Conservation (phyloP, 2,329 filamentous ascomycete genomes). For the Onygenales sp. region DNA sequence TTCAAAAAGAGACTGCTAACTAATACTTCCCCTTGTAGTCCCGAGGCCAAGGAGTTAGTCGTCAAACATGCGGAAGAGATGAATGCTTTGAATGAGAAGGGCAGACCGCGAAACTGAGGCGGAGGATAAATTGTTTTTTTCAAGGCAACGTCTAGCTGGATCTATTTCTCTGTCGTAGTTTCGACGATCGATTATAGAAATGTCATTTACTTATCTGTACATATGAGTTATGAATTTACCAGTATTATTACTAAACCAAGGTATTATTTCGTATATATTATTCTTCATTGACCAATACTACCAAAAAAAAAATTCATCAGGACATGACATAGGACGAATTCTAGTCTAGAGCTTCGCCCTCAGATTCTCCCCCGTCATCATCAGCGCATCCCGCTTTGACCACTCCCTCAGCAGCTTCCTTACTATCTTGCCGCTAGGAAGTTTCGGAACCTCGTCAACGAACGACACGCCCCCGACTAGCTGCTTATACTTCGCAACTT, state of each 20-base stretch:
- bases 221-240: too few relatives aligned
- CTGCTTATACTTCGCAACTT: conserved; percentile 36
- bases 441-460: conserved; percentile 38
- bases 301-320: too few relatives aligned
- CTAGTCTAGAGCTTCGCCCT: conserved; percentile 17
- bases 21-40: background rate
- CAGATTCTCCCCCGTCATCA: too few relatives aligned
- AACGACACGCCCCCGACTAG: conserved; percentile 37
- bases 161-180: too few relatives aligned
- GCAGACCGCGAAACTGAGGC: background rate
- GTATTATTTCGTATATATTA: too few relatives aligned
- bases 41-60: conserved; percentile 1
- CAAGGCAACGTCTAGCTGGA: too few relatives aligned
- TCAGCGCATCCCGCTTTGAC: conserved; percentile 25
- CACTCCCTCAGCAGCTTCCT: conserved; percentile 34
- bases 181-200: too few relatives aligned
- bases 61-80: conserved; percentile 1
- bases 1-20: background rate
- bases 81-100: background rate
- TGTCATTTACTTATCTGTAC: too few relatives aligned
- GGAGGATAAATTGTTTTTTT: too few relatives aligned
- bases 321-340: too few relatives aligned
- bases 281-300: too few relatives aligned
- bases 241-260: too few relatives aligned
- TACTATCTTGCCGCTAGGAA: conserved; percentile 39